These are phyloP conservation scores for Pseudozyma tsukubaensis DNA, from an alignment of 1,284 basidiomycete genomes.

Conservation along the genomic window DNA sequence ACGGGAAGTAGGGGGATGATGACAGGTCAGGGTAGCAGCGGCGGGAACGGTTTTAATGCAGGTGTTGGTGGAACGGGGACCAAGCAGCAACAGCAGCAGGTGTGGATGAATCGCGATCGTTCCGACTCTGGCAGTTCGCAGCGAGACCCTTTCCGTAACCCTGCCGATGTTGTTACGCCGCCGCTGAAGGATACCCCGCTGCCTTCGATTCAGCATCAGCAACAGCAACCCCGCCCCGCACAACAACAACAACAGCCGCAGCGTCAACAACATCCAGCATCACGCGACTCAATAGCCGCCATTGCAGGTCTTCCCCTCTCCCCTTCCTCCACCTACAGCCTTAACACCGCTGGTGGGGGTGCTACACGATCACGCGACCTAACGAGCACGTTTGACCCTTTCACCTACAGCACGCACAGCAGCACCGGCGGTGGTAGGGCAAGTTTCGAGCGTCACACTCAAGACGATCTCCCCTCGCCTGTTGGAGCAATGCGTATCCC, in stretches of 20 bases:
- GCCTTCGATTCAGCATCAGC: not conserved
- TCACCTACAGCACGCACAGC: too few relatives aligned
- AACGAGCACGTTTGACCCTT: conserved; percentile 1
- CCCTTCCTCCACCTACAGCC: conserved; percentile 25
- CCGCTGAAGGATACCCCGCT: conserved; percentile 5
- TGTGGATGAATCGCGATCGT: conserved; percentile 15
- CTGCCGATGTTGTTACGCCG: conserved; percentile 3
- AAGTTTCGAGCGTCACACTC: too few relatives aligned
- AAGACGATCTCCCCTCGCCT: conserved; percentile 11
- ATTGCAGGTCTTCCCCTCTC: conserved; percentile 31
- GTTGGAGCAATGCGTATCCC: conserved; percentile 29
- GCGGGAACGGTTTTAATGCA: conserved; percentile 9
- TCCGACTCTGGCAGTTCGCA: conserved; percentile 21
- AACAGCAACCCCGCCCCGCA: conserved; percentile 10
- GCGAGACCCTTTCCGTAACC: conserved; percentile 37
- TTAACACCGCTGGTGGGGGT: too few relatives aligned
- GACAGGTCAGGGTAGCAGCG: conserved; percentile 4
- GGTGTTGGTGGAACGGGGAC: conserved; percentile 17
- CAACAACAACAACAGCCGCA: conserved; percentile 5
- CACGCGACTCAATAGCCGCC: conserved; percentile 31
- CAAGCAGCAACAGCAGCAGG: conserved; percentile 10
- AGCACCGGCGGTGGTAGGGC: too few relatives aligned
- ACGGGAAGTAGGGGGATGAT: conserved; percentile 17
- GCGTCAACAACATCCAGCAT: conserved; percentile 25
- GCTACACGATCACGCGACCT: conserved; percentile 21